Conservation (phyloP, 2,329 filamentous ascomycete genomes). For the Tothia fuscella region DNA sequence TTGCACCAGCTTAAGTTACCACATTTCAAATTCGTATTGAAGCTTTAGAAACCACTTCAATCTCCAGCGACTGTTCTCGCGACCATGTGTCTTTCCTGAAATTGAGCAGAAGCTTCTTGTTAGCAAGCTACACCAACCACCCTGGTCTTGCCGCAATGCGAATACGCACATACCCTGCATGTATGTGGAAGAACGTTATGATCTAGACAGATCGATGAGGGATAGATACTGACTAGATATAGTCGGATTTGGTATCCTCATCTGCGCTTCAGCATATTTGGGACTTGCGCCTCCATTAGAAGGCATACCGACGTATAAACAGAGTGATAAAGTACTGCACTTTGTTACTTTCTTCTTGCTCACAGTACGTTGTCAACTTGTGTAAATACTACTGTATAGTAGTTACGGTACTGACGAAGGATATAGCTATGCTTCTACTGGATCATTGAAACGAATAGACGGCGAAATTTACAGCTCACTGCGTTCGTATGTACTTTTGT, state of each 20-base stretch:
- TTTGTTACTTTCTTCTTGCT: slow-evolving; percentile 80
- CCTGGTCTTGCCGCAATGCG: slow-evolving; percentile 52
- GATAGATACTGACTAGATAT: no score
- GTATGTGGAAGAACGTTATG: no score
- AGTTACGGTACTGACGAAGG: neutral
- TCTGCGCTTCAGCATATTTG: slow-evolving; percentile 40
- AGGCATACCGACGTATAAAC: slow-evolving; percentile 50
- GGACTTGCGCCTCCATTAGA: slow-evolving; percentile 55
- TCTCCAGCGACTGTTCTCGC: no score
- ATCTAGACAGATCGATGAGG: no score
- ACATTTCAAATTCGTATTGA: no score
- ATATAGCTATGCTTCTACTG: slow-evolving; percentile 69
- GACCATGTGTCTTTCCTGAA: no score
- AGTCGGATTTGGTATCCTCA: slow-evolving; percentile 39
- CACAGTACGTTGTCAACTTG: slow-evolving; percentile 41
- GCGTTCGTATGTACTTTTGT: slow-evolving; percentile 64
- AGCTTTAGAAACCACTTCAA: no score
- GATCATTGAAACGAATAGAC: slow-evolving; percentile 82
- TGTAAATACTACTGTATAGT: neutral
- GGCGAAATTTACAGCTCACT: slow-evolving; percentile 74
- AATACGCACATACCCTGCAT: slow-evolving; percentile 45
- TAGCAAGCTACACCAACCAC: neutral
- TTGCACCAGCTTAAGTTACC: no score
- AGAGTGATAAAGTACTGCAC: slow-evolving; percentile 76
- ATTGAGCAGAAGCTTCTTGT: no score